Conservation (phyloP, 179 eudicot species). For the Heliamphora ciliata region DNA sequence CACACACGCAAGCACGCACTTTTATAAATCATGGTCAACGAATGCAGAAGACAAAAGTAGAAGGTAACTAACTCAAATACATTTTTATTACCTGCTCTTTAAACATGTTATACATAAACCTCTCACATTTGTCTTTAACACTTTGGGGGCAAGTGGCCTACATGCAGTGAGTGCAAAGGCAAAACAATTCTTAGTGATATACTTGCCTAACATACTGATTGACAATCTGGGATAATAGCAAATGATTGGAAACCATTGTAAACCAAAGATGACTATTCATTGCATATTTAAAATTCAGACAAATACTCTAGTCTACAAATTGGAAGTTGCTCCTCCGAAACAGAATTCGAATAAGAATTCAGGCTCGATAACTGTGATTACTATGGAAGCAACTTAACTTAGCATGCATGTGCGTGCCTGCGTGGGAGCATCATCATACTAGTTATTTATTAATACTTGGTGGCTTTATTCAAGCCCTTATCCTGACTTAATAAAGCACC, state of each 20-base stretch:
- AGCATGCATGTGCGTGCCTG: neutral
- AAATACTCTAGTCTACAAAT: neutral
- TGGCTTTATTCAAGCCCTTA: neutral
- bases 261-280: neutral
- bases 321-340: neutral
- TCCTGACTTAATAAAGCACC: neutral
- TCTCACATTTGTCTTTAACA: slow-evolving; percentile 69
- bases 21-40: neutral
- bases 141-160: slow-evolving; percentile 43
- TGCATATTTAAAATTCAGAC: neutral
- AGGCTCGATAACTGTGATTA: neutral
- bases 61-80: neutral
- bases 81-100: slow-evolving; percentile 47
- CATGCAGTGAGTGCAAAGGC: slow-evolving; percentile 10
- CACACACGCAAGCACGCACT: no score
- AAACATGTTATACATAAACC: slow-evolving; percentile 51
- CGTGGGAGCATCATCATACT: neutral
- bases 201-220: no score
- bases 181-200: neutral
- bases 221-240: neutral
- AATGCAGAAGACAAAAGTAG: neutral
- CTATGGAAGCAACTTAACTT: neutral
- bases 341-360: neutral
- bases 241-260: neutral
- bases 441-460: neutral